Evolutionary conservation across 805 yeast genomes (phyloP).

Genomic region (Clavispora fructus): DNA sequence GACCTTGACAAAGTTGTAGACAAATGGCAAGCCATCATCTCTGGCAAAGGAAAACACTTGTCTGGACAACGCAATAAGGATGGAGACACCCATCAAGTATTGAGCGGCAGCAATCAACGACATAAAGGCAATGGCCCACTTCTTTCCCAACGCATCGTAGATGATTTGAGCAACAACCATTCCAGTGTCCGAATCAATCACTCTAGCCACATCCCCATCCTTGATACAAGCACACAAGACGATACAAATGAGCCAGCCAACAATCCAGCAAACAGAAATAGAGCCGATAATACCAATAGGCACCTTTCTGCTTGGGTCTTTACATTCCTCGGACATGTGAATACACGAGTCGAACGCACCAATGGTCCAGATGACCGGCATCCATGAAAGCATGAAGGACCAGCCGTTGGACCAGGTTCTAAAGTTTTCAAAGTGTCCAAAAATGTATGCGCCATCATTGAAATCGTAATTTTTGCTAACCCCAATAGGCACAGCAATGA

Average conservation of each 20-base stretch:
- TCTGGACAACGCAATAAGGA: constrained; percentile 58
- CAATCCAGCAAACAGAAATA: constrained; percentile 47
- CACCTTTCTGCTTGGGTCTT: constrained; percentile 56
- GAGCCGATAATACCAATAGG: constrained; percentile 61
- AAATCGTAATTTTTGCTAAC: constrained; percentile 26
- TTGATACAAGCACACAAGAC: constrained; percentile 41
- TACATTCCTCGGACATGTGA: constrained; percentile 68
- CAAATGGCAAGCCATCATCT: constrained; percentile 65
- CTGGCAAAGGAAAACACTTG: constrained; percentile 73
- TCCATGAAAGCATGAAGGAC: constrained; percentile 46
- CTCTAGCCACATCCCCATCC: constrained; percentile 25
- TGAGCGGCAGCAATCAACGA: constrained; percentile 52
- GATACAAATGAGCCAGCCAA: constrained; percentile 45
- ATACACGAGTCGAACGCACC: constrained; percentile 66
- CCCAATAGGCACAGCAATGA: constrained; percentile 61
- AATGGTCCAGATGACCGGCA: constrained; percentile 69
- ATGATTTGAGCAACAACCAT: constrained; percentile 62
- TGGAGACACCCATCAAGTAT: constrained; percentile 59
- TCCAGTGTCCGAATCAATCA: constrained; percentile 29
- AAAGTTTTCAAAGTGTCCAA: constrained; percentile 45
- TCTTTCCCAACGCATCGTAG: constrained; percentile 54
- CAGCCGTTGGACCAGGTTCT: constrained; percentile 56
- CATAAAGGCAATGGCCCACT: constrained; percentile 46
- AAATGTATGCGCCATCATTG: constrained; percentile 49
- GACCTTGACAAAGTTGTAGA: constrained; percentile 26